phyloP scores from a whole-genome alignment of 139 green algal species.

The Chlamydomonas incerta region DNA sequence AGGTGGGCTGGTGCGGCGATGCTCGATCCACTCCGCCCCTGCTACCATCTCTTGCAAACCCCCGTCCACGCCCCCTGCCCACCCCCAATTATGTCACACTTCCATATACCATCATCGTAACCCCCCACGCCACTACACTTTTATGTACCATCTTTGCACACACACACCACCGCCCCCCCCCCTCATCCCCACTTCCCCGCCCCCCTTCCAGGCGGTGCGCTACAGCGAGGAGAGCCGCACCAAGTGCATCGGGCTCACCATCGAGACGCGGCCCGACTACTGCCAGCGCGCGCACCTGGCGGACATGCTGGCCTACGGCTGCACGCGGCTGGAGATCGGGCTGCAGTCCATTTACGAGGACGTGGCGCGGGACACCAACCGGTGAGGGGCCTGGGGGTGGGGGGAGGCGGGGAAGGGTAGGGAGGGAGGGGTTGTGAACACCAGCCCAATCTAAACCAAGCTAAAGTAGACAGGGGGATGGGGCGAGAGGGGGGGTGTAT shows the following conservation, averaged over 20 bases:
- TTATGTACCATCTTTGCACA: no score
- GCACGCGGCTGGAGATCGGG: conserved; percentile 95
- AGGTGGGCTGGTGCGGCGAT: no score
- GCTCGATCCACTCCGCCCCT: no score
- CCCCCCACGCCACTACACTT: no score
- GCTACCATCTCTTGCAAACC: no score
- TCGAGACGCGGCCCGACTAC: conserved; percentile 97
- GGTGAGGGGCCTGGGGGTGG: conserved; percentile 53
- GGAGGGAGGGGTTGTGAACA: background rate
- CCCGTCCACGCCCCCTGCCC: background rate
- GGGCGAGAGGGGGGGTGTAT: no score
- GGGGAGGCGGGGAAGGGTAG: background rate
- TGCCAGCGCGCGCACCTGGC: conserved; percentile 79
- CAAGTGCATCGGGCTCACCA: conserved; percentile 97
- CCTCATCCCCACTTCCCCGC: conserved; percentile 65
- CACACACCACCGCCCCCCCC: no score
- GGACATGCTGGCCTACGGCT: conserved; percentile 94
- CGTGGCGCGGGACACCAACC: conserved; percentile 97
- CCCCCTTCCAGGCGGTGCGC: conserved; percentile 43
- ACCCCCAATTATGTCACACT: no score
- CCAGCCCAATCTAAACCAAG: background rate
- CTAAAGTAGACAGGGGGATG: no score
- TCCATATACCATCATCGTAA: no score
- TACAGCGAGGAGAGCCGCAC: conserved; percentile 84
- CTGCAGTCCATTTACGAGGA: conserved; percentile 96